phyloP scores from a whole-genome alignment of 306 rosid species.

The Vigna angularis region DNA sequence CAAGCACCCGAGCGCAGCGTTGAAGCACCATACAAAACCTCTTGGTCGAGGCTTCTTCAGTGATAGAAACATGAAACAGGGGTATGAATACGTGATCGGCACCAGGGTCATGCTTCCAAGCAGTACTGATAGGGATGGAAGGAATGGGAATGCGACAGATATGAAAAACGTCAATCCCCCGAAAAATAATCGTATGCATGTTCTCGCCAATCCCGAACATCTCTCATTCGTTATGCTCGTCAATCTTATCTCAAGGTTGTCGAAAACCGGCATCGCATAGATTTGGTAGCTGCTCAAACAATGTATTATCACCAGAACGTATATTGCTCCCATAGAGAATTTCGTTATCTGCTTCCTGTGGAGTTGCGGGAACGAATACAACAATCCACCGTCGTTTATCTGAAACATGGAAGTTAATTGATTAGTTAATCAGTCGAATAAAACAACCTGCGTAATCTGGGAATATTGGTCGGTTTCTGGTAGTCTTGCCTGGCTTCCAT shows the following conservation, averaged over 20 bases:
- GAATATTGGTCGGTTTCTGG: background rate
- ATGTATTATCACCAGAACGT: constrained; percentile 49
- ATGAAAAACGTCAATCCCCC: constrained; percentile 61
- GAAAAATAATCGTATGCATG: constrained; percentile 50
- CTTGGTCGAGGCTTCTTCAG: constrained; percentile 58
- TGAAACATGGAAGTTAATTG: constrained; percentile 25
- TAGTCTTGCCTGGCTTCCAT: constrained; percentile 60
- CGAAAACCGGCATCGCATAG: constrained; percentile 67
- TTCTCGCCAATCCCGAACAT: constrained; percentile 51
- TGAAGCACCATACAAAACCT: constrained; percentile 50
- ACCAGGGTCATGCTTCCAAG: constrained; percentile 61
- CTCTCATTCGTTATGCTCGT: constrained; percentile 48
- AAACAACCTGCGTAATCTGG: too few relatives aligned
- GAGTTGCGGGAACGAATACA: constrained; percentile 52
- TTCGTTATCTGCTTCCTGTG: constrained; percentile 51
- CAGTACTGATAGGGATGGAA: constrained; percentile 56
- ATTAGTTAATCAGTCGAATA: background rate
- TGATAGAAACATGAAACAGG: constrained; percentile 81
- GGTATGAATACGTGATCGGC: constrained; percentile 72
- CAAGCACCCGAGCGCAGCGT: constrained; percentile 57
- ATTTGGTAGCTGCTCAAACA: constrained; percentile 64
- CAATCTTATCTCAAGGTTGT: constrained; percentile 64
- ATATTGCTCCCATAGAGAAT: constrained; percentile 52
- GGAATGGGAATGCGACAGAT: constrained; percentile 70
- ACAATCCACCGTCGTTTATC: constrained; percentile 52